These are phyloP conservation scores for Sordariomycetes sp. DNA, from an alignment of 2,329 filamentous ascomycete genomes.

Conservation along the genomic window DNA sequence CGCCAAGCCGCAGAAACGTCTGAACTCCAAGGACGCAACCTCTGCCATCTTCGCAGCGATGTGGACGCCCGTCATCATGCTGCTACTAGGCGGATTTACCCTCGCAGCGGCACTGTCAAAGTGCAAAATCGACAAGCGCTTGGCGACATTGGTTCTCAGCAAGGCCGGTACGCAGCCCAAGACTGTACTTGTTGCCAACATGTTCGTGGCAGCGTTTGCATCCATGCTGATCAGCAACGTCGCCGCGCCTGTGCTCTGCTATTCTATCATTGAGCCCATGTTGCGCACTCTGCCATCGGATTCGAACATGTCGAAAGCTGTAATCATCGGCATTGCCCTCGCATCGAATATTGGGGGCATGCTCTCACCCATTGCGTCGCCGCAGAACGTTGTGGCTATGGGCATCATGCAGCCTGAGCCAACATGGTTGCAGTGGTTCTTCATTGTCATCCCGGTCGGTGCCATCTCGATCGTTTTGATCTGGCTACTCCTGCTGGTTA, in stretches of 20 bases:
- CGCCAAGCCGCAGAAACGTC: slow-evolving; percentile 49
- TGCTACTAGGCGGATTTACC: slow-evolving; percentile 90
- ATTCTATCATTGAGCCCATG: slow-evolving; percentile 96
- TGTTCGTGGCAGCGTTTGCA: slow-evolving; percentile 96
- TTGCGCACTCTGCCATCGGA: slow-evolving; percentile 85
- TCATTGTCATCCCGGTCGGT: slow-evolving; percentile 87
- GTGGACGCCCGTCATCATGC: slow-evolving; percentile 99
- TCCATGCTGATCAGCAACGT: slow-evolving; percentile 99
- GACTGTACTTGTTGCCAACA: slow-evolving; percentile 89
- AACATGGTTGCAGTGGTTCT: slow-evolving; percentile 96
- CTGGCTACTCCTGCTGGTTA: slow-evolving; percentile 76
- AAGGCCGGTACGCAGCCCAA: slow-evolving; percentile 88
- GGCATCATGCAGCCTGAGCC: slow-evolving; percentile 91
- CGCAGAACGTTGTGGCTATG: slow-evolving; percentile 93
- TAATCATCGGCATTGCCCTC: slow-evolving; percentile 90
- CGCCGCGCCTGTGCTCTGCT: slow-evolving; percentile 91
- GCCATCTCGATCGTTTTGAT: slow-evolving; percentile 81
- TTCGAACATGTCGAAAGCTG: slow-evolving; percentile 87
- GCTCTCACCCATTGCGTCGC: slow-evolving; percentile 92
- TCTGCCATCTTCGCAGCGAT: slow-evolving; percentile 85
- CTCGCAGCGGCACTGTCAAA: slow-evolving; percentile 92
- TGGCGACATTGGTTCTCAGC: slow-evolving; percentile 91
- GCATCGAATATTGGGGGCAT: slow-evolving; percentile 95
- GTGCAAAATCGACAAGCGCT: slow-evolving; percentile 94
- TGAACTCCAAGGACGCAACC: slow-evolving; percentile 74